These are phyloP conservation scores for Malus hybrid DNA, from an alignment of 331 rosid genomes.

Conservation along the genomic window DNA sequence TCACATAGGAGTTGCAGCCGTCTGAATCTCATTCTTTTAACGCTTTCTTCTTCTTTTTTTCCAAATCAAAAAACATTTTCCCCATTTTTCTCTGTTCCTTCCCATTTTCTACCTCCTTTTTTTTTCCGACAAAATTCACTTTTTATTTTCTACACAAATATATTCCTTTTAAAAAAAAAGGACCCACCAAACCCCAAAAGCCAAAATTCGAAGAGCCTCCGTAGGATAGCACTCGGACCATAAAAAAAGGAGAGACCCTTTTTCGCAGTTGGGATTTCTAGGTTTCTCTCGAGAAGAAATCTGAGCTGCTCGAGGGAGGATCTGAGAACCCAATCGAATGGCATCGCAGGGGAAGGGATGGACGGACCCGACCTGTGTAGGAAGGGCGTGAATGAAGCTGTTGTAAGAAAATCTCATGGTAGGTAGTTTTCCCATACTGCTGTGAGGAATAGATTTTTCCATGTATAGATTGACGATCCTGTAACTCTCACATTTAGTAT, in stretches of 20 bases:
- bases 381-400: slow-evolving; percentile 10
- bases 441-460: slow-evolving; percentile 39
- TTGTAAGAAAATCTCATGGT: slow-evolving; percentile 34
- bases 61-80: no score
- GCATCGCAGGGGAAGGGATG: slow-evolving; percentile 48
- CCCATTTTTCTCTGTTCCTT: background rate
- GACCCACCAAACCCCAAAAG: slow-evolving; percentile 5
- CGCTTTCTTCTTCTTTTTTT: background rate
- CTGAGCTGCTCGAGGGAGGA: background rate
- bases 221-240: no score
- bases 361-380: slow-evolving; percentile 44
- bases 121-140: background rate
- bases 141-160: background rate
- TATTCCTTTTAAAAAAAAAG: background rate
- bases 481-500: background rate
- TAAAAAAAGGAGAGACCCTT: no score
- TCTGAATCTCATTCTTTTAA: slow-evolving; percentile 6
- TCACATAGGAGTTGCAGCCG: slow-evolving; percentile 15
- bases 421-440: slow-evolving; percentile 29
- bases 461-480: slow-evolving; percentile 32
- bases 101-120: background rate
- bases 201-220: background rate
- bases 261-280: background rate
- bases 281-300: slow-evolving; percentile 14
- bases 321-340: slow-evolving; percentile 17